Conservation (phyloP, 768 basidiomycete genomes). For the Pleurotus ostreatus region DNA sequence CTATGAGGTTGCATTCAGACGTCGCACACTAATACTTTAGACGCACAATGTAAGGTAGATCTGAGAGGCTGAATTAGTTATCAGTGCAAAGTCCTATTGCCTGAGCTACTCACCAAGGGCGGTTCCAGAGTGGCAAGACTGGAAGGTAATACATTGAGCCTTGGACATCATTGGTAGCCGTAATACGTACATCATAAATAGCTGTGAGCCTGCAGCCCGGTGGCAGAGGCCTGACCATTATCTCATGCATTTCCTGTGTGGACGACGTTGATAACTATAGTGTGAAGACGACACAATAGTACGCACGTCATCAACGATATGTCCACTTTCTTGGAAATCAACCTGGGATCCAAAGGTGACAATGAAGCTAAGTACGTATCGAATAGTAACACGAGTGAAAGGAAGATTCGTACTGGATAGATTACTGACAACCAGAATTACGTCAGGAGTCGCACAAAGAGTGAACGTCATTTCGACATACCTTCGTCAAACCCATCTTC, state of each 20-base stretch:
- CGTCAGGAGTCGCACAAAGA: neutral
- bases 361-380: no score
- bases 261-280: neutral
- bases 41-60: constrained; percentile 65
- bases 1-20: neutral
- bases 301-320: constrained; percentile 87
- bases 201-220: constrained; percentile 68
- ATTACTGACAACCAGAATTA: constrained; percentile 49
- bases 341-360: constrained; percentile 12
- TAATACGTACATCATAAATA: constrained; percentile 64
- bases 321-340: constrained; percentile 53
- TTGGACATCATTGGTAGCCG: neutral
- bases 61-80: constrained; percentile 23
- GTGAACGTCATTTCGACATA: constrained; percentile 15
- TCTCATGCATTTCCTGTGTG: constrained; percentile 63
- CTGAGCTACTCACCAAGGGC: constrained; percentile 54
- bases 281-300: constrained; percentile 10
- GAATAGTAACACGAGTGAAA: no score
- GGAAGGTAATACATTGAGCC: neutral
- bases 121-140: constrained; percentile 89
- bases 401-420: constrained; percentile 49
- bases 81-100: no score
- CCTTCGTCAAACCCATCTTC: constrained; percentile 83
- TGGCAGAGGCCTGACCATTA: constrained; percentile 41
- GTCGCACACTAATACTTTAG: neutral